Base-by-base conservation (phyloP, 169 alveolate genomes). In the Plasmodium fragile region DNA sequence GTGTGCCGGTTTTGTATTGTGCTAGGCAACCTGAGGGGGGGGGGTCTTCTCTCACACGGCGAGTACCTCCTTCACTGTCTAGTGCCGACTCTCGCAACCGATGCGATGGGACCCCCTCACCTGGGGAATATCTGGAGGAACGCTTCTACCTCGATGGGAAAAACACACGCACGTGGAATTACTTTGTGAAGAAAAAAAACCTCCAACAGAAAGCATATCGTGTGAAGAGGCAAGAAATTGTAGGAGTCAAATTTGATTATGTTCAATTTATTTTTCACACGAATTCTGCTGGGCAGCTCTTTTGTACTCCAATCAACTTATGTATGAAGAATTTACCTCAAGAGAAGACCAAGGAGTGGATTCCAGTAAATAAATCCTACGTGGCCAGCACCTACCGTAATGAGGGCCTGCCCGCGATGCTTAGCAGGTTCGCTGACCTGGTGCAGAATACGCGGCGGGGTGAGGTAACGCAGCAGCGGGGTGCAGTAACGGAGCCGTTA, bases 161-260 rank as follows among this genome's bases (percentile, higher is more conserved):
- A 16, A 91, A 13, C 28, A 81, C 91, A 0, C 25, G 71, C 32
- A 45, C 77, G 6, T n/a, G 36, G 72, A 65, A 65, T 16, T 91
- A 91, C 43, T 80, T 41, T 91, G 82, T 91, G 13, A 91, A 77
- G 94, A 77, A 85, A 79, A 39, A 34, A 1, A 13, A 49, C 18
- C 0, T 6, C 1, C 3, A 49, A 13, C 3, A 11, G 28, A 28
- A 3, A 69, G 13, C 13, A 43, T 1, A 16, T 13, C 7, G 2
- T 13, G 16, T 49, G 8, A 73, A 28, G 39, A 85, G 93, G 49
- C 94, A 91, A 91, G 94, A 91, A 91, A 49, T 91, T 1, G 92
- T 70, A 22, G 92, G 92, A 4, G 70, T 79, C n/a, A 91, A 91
- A 71, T 36, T 81, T 11, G 92, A 79, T 32, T 80, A 25, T 49